These are phyloP conservation scores for Ajuga reptans DNA, from an alignment of 305 asterid species.

Conservation along the genomic window DNA sequence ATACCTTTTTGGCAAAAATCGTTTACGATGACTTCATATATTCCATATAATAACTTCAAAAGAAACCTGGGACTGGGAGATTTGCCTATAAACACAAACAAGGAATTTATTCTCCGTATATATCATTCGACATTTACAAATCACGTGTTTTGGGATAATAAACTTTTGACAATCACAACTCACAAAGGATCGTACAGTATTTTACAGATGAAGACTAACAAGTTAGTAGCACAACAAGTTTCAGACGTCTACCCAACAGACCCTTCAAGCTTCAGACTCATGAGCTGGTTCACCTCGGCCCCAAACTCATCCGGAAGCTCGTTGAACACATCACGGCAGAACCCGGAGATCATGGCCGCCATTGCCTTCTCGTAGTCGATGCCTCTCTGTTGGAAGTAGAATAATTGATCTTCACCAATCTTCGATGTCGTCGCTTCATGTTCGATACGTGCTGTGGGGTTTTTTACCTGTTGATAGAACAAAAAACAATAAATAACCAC, in stretches of 20 bases:
- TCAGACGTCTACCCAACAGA: constrained; percentile 50
- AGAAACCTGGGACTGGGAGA: too few species aligned
- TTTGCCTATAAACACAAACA: constrained; percentile 9
- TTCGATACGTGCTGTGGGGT: constrained; percentile 58
- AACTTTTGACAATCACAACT: background rate
- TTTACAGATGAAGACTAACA: constrained; percentile 4
- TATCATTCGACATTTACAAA: constrained; percentile 19
- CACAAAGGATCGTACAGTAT: background rate
- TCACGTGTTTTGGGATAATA: background rate
- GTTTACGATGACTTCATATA: too few species aligned
- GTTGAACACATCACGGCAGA: constrained; percentile 74
- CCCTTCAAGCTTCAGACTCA: constrained; percentile 91
- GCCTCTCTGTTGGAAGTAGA: constrained; percentile 88
- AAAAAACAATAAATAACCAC: background rate
- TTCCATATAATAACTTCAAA: too few species aligned
- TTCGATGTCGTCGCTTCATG: constrained; percentile 91
- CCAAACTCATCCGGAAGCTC: constrained; percentile 86
- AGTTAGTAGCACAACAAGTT: constrained; percentile 11
- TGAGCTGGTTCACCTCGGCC: constrained; percentile 80
- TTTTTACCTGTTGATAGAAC: constrained; percentile 45
- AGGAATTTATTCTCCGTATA: constrained; percentile 10
- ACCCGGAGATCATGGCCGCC: constrained; percentile 90
- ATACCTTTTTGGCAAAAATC: too few species aligned
- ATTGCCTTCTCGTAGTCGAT: constrained; percentile 83
- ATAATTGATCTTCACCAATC: constrained; percentile 79